These are phyloP conservation scores for Polygonum aviculare DNA, from an alignment of 148 eudicot species.

Conservation along the genomic window DNA sequence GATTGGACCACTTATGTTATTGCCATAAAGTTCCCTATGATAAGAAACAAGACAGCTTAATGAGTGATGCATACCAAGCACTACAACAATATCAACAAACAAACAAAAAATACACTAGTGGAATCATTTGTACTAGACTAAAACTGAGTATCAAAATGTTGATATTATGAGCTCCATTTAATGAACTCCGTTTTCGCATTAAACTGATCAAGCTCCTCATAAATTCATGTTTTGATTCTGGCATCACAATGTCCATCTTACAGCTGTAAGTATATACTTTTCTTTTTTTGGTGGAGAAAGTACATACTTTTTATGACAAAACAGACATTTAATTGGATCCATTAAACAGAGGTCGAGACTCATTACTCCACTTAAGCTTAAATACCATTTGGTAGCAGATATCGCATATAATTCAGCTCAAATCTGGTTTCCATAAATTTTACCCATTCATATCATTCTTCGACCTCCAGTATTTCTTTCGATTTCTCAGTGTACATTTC, in stretches of 20 bases:
- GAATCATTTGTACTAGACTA: background rate
- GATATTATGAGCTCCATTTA: background rate
- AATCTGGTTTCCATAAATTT: background rate
- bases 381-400: background rate
- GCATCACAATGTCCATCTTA: background rate
- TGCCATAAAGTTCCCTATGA: constrained; percentile 91
- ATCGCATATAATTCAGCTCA: background rate
- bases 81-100: background rate
- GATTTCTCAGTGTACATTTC: background rate
- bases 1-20: constrained; percentile 79
- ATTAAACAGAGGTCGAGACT: background rate
- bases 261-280: too few species aligned
- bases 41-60: constrained; percentile 10
- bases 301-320: background rate
- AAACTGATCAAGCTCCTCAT: too few species aligned
- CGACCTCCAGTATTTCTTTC: background rate
- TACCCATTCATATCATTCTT: background rate
- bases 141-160: background rate
- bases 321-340: background rate
- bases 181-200: background rate
- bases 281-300: too few species aligned
- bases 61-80: background rate
- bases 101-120: background rate
- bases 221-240: background rate
- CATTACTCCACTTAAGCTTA: background rate